Percentiles rank a stretch among this genome's conserved stretches.
Evolutionary conservation across 176 grass and related monocot species (phyloP).

Genomic region (maize (Zea mays)): DNA sequence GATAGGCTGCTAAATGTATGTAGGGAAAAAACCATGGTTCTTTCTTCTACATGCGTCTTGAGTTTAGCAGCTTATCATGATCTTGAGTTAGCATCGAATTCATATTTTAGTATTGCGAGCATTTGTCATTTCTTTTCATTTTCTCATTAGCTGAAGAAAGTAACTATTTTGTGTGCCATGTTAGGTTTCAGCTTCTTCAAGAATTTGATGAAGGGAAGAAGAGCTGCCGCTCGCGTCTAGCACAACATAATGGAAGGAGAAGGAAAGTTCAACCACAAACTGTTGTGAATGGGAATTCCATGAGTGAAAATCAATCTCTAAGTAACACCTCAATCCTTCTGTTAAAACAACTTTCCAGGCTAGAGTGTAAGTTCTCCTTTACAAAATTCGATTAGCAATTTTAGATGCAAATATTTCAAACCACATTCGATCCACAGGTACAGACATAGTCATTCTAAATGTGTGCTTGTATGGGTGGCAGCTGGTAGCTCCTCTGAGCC

Average conservation of each 20-base stretch:
- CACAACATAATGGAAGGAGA: constrained; percentile 70
- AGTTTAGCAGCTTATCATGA: background rate
- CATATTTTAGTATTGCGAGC: constrained; percentile 14
- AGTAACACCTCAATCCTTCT: constrained; percentile 52
- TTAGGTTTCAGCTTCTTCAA: constrained; percentile 80
- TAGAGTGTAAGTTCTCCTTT: constrained; percentile 63
- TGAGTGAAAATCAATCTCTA: constrained; percentile 42
- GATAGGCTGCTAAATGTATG: background rate
- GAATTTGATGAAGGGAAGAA: constrained; percentile 95
- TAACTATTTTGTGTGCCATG: constrained; percentile 12
- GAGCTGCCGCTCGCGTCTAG: constrained; percentile 76
- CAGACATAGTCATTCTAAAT: constrained; percentile 27
- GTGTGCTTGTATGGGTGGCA: constrained; percentile 34
- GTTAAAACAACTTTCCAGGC: constrained; percentile 64
- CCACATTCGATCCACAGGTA: background rate
- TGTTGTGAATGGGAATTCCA: constrained; percentile 34
- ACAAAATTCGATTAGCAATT: constrained; percentile 5
- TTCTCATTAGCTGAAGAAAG: background rate
- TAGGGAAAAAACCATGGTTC: background rate
- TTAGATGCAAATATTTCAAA: background rate
- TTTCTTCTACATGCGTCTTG: background rate
- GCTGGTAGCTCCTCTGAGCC: constrained; percentile 53
- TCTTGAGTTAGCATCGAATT: constrained; percentile 4
- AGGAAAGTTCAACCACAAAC: constrained; percentile 53
- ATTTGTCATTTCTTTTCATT: background rate